A percentile compares a stretch with the other conserved stretches of the same genome.
Conservation (phyloP, 2,329 filamentous ascomycete genomes). For the Chrysoporthe cubensis region DNA sequence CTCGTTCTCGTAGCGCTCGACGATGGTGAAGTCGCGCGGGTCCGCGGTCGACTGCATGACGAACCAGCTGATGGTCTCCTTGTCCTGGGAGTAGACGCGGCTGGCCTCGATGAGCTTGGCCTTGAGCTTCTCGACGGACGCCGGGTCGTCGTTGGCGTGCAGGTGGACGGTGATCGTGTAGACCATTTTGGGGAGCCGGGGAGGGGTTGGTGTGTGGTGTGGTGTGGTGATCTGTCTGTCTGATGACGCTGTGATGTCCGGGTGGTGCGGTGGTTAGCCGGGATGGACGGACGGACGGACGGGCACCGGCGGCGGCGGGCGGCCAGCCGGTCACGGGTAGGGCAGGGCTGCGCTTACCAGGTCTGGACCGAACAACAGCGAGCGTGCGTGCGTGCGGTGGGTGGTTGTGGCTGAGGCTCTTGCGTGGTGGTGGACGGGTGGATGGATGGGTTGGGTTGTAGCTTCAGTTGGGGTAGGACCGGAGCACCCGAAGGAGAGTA, state of each 20-base stretch:
- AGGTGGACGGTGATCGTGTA: slow-evolving; percentile 73
- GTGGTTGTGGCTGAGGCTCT: too few species aligned
- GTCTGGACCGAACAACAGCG: too few species aligned
- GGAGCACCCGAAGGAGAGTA: too few species aligned
- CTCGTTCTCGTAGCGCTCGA: slow-evolving; percentile 73
- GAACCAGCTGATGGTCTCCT: slow-evolving; percentile 72
- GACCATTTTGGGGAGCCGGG: slow-evolving; percentile 54
- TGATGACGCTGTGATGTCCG: not conserved
- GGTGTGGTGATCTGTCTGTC: slow-evolving; percentile 7
- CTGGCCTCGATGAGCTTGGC: slow-evolving; percentile 77
- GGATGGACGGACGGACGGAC: too few species aligned
- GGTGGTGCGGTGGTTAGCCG: too few species aligned
- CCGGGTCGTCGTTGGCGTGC: slow-evolving; percentile 68
- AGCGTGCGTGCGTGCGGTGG: too few species aligned
- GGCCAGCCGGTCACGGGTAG: too few species aligned
- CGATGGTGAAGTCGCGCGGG: slow-evolving; percentile 72
- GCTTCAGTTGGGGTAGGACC: too few species aligned
- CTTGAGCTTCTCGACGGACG: slow-evolving; percentile 67
- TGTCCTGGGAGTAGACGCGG: slow-evolving; percentile 71
- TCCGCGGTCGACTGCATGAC: slow-evolving; percentile 77
- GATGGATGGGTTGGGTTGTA: too few species aligned
- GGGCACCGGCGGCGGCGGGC: too few species aligned
- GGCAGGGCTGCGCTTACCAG: too few species aligned
- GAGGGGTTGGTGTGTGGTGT: slow-evolving; percentile 24
- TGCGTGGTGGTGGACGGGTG: too few species aligned